phyloP scores from a whole-genome alignment of 2,329 filamentous ascomycete genomes.

The Botrytis pseudocinerea region DNA sequence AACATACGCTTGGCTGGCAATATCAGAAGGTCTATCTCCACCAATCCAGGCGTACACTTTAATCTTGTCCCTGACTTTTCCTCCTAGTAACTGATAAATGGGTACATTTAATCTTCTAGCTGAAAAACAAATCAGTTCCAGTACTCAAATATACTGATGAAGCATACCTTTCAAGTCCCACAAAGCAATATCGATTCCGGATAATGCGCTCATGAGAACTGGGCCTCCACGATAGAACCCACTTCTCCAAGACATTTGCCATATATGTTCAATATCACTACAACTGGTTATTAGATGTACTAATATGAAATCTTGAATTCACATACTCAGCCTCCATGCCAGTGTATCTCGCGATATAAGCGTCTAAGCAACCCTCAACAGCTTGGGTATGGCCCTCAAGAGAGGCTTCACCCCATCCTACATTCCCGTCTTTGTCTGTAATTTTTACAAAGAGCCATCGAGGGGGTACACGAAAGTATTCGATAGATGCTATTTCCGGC shows the following conservation, averaged over 20 bases:
- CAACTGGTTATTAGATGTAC: conserved; percentile 2
- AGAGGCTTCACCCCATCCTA: conserved; percentile 74
- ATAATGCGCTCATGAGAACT: conserved; percentile 76
- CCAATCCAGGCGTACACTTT: conserved; percentile 80
- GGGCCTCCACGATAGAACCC: conserved; percentile 77
- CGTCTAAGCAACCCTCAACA: conserved; percentile 72
- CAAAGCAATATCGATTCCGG: conserved; percentile 76
- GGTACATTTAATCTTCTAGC: conserved; percentile 64
- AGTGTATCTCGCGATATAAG: conserved; percentile 60
- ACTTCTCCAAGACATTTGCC: conserved; percentile 70
- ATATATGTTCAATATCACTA: conserved; percentile 78
- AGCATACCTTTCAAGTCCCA: conserved; percentile 69
- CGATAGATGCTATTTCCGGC: conserved; percentile 64
- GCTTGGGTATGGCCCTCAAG: conserved; percentile 73
- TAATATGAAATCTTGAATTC: background rate
- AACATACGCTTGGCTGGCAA: conserved; percentile 60
- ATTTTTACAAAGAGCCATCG: conserved; percentile 80
- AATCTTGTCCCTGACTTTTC: conserved; percentile 68
- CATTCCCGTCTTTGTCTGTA: conserved; percentile 62
- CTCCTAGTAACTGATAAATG: conserved; percentile 72
- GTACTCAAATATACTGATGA: background rate
- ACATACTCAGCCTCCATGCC: conserved; percentile 70
- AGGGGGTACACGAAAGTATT: conserved; percentile 74
- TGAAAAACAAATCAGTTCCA: conserved; percentile 25
- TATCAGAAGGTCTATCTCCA: conserved; percentile 68